These are phyloP conservation scores for Leccinellum rugosiceps DNA, from an alignment of 768 basidiomycete species.

Conservation along the genomic window DNA sequence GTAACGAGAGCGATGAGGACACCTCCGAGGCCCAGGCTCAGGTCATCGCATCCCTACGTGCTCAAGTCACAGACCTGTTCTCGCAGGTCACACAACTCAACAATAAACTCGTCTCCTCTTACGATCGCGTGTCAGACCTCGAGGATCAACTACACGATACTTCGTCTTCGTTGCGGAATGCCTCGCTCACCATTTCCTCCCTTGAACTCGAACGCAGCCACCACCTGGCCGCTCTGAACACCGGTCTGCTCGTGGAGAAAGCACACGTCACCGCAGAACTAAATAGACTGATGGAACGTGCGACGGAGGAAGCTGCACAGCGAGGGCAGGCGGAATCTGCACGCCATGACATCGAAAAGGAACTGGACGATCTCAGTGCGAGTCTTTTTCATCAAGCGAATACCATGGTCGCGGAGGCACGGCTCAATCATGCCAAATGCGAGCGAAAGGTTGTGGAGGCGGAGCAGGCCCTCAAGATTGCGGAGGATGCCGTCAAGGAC, in stretches of 20 bases:
- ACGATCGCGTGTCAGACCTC: conserved; percentile 88
- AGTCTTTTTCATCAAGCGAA: conserved; percentile 90
- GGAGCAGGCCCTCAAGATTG: conserved; percentile 73
- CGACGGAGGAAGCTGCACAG: conserved; percentile 91
- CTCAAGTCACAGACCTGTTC: conserved; percentile 82
- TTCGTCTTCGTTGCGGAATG: conserved; percentile 53
- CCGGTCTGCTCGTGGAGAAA: conserved; percentile 89
- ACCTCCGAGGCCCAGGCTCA: conserved; percentile 70
- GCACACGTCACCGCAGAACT: conserved; percentile 88
- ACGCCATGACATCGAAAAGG: conserved; percentile 81
- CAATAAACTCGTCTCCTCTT: conserved; percentile 86
- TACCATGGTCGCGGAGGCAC: conserved; percentile 95
- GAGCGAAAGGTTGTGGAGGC: conserved; percentile 74
- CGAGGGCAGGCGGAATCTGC: conserved; percentile 89
- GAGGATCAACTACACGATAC: conserved; percentile 83
- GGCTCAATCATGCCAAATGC: conserved; percentile 60
- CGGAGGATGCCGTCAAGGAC: conserved; percentile 79
- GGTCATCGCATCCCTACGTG: conserved; percentile 76
- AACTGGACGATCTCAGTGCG: conserved; percentile 92
- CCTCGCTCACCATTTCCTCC: conserved; percentile 66
- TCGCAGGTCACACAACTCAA: conserved; percentile 91
- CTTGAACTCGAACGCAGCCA: conserved; percentile 83
- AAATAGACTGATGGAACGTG: conserved; percentile 88
- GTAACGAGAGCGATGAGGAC: conserved; percentile 28
- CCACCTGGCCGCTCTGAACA: conserved; percentile 87